These are phyloP conservation scores for Ophidiomyces ophidiicola DNA, from an alignment of 2,329 filamentous ascomycete species.

Conservation along the genomic window DNA sequence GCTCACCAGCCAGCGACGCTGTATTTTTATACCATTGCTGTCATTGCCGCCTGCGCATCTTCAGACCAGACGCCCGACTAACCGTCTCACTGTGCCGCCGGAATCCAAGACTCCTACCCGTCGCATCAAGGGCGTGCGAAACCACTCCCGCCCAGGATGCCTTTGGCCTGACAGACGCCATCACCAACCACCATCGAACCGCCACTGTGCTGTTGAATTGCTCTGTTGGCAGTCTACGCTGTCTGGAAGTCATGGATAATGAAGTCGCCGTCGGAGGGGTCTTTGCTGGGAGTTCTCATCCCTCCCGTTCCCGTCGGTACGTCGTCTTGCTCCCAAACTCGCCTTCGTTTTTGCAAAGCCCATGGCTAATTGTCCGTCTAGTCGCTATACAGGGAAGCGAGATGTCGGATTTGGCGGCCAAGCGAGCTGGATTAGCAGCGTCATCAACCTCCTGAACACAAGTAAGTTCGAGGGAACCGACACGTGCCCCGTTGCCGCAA, in stretches of 20 bases:
- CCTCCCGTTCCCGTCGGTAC: conserved; percentile 12
- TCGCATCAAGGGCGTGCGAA: neutral
- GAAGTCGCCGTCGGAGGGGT: conserved; percentile 8
- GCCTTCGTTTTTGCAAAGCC: neutral
- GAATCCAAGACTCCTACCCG: no score
- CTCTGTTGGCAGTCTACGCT: neutral
- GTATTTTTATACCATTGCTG: no score
- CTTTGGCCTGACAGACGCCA: conserved; percentile 6
- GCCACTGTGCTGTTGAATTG: neutral
- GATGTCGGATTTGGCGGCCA: conserved; percentile 57
- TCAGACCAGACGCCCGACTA: no score
- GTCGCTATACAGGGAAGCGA: conserved; percentile 47
- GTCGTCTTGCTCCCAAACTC: conserved; percentile 4
- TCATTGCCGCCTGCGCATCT: no score
- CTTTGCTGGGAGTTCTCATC: conserved; percentile 8
- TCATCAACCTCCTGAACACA: conserved; percentile 92
- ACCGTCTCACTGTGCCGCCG: no score
- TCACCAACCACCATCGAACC: conserved; percentile 2
- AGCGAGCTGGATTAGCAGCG: conserved; percentile 79
- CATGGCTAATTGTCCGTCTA: conserved; percentile 4
- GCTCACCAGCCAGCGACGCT: no score
- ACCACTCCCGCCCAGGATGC: conserved; percentile 4
- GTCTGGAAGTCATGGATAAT: conserved; percentile 11
- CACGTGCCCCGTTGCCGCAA: conserved; percentile 6
- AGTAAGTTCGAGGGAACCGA: conserved; percentile 46